These are phyloP conservation scores for Citrullus amarus DNA, from an alignment of 306 rosid species.

Conservation along the genomic window DNA sequence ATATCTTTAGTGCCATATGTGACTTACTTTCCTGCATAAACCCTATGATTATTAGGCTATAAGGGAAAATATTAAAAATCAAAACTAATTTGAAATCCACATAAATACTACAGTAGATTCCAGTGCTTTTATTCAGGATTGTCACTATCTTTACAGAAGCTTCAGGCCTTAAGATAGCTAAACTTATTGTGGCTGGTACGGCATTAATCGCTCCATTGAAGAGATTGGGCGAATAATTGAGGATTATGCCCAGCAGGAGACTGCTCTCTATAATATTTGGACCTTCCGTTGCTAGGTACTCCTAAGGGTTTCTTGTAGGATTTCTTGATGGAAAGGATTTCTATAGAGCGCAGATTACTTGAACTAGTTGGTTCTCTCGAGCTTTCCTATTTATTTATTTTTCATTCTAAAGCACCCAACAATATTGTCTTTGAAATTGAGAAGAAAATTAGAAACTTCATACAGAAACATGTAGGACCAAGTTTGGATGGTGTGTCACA, in stretches of 20 bases:
- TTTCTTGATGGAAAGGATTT: neutral
- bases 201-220: neutral
- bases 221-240: neutral
- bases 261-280: neutral
- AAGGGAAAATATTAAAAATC: neutral
- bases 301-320: neutral
- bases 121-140: neutral
- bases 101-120: constrained; percentile 1
- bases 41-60: constrained; percentile 5
- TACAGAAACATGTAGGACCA: neutral
- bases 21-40: constrained; percentile 68
- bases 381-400: neutral
- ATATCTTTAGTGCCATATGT: constrained; percentile 52
- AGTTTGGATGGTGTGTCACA: neutral
- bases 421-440: neutral
- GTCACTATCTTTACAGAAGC: neutral
- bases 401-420: neutral
- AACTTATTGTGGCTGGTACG: neutral
- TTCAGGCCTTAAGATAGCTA: neutral
- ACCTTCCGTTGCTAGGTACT: too few relatives aligned
- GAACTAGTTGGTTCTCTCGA: neutral
- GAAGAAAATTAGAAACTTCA: neutral
- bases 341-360: neutral
- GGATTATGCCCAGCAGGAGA: neutral
- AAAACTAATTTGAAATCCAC: constrained; percentile 5